Evolutionary conservation across 176 grass and related monocot species (phyloP), one percentile per base, ranked within the genome.

Genomic region (Lolium perenne): DNA sequence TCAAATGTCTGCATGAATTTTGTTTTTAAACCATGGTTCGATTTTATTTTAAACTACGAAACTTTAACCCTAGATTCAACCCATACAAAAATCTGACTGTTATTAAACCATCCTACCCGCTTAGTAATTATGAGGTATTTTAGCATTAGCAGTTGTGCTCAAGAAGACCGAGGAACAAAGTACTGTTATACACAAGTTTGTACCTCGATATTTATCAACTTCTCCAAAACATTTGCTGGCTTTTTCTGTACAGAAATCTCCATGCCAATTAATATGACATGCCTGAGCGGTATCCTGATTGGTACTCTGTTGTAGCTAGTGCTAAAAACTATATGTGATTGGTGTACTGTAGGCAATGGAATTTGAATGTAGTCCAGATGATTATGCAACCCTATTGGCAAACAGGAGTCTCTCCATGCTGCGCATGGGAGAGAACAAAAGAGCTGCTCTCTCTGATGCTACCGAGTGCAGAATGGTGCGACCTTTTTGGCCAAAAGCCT

Each of bases 401-500:
- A 72, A 72, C 14, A 46, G 43, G 5, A 72, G 69, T 72, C 69
- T 72, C 1, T 72, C 41, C 10, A 15, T 17, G 10, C 11, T 72
- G 20, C 69, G 69, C 10, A 2, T 0, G 5, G 69, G 69, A 14
- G 58, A 23, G 8, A 72, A 22, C 20, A 21, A n/a, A 46, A 22
- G 5, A n/a, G 41, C 0, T 47, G 69, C 69, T 72, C 69, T 72
- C 0, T 6, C 5, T 12, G 1, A 72, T 47, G 69, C 69, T 46
- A 72, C 40, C 10, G 2, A 17, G 69, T 72, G 20, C 41, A 72
- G 40, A 72, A 72, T 1, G 69, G 20, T 1, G 41, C 69, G 69
- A 47, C 69, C 69, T 47, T n/a, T 12, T 71, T 71, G 69, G 69
- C 69, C 69, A 46, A 71, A 46, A 46, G 69, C 69, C 69, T 71